phyloP scores from a whole-genome alignment of 1,139 yeast genomes.

The Blastobotrys petasosporus region DNA sequence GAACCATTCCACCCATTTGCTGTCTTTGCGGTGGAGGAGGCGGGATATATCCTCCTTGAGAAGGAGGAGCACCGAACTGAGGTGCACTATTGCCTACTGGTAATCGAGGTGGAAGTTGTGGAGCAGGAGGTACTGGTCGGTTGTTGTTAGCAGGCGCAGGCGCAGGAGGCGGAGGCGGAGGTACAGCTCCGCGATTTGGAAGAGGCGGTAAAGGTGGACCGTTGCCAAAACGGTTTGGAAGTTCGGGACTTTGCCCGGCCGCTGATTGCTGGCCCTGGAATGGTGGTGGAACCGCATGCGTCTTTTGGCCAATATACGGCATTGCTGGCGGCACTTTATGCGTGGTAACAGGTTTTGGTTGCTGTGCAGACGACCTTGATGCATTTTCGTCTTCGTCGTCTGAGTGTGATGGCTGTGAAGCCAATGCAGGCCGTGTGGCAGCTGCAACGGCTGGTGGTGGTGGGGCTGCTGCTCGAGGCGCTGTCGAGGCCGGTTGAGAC shows the following conservation, averaged over 20 bases:
- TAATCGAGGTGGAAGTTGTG: slow-evolving; percentile 23
- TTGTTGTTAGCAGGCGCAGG: slow-evolving; percentile 35
- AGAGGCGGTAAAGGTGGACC: slow-evolving; percentile 20
- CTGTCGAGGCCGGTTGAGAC: slow-evolving; percentile 15
- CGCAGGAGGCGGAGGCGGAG: slow-evolving; percentile 28
- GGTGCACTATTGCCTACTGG: slow-evolving; percentile 28
- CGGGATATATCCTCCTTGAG: slow-evolving; percentile 18
- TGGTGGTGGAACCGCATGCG: slow-evolving; percentile 14
- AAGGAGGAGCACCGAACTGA: slow-evolving; percentile 26
- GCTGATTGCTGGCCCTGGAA: slow-evolving; percentile 3
- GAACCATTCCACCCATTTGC: slow-evolving; percentile 15
- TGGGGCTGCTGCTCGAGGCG: slow-evolving; percentile 21
- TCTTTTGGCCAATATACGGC: slow-evolving; percentile 30
- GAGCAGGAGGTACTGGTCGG: slow-evolving; percentile 21
- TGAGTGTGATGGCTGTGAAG: slow-evolving; percentile 13
- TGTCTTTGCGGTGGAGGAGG: slow-evolving; percentile 27
- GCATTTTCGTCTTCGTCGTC: slow-evolving; percentile 22
- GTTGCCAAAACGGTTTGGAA: slow-evolving; percentile 4
- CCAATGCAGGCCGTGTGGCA: slow-evolving; percentile 16
- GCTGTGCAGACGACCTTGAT: slow-evolving; percentile 13
- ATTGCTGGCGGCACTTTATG: slow-evolving; percentile 33
- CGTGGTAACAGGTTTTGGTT: slow-evolving; percentile 35
- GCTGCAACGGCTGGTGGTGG: slow-evolving; percentile 35
- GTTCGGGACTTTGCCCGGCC: slow-evolving; percentile 1
- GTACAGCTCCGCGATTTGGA: slow-evolving; percentile 14